Conservation (phyloP, 352 stramenopile species). For the Pythium sukuiense region DNA sequence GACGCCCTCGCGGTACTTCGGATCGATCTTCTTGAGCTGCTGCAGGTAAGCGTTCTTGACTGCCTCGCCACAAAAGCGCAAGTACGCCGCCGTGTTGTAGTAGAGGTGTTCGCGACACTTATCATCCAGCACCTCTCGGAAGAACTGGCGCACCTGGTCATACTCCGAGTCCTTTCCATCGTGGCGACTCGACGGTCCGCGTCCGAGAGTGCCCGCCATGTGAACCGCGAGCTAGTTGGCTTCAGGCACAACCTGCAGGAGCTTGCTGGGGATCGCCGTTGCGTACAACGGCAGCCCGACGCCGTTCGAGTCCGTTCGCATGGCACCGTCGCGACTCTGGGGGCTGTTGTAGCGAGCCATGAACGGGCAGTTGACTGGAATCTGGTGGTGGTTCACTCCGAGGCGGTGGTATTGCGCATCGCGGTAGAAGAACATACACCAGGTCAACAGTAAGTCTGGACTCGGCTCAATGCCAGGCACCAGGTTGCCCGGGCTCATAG, state of each 20-base stretch:
- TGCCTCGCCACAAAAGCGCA: conserved; percentile 27
- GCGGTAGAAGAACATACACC: conserved; percentile 87
- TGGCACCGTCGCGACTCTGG: conserved; percentile 26
- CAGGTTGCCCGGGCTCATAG: conserved; percentile 90
- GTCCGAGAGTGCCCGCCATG: conserved; percentile 19
- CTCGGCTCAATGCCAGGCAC: conserved; percentile 90
- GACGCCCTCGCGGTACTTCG: conserved; percentile 26
- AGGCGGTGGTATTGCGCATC: conserved; percentile 88
- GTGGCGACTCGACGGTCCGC: conserved; percentile 30
- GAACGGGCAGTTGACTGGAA: conserved; percentile 87
- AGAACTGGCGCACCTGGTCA: conserved; percentile 32
- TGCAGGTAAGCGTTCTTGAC: conserved; percentile 27
- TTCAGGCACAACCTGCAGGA: conserved; percentile 22
- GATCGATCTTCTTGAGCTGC: conserved; percentile 31
- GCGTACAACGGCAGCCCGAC: conserved; percentile 24
- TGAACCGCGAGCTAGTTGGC: conserved; percentile 28
- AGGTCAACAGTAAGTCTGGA: conserved; percentile 34
- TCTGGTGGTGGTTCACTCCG: conserved; percentile 88
- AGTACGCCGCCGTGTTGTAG: conserved; percentile 31
- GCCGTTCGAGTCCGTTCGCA: conserved; percentile 32
- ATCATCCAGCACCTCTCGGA: conserved; percentile 21
- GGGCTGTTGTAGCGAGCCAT: conserved; percentile 33
- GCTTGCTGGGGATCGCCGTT: not conserved
- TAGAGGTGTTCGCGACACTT: conserved; percentile 21
- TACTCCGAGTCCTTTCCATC: conserved; percentile 32